Evolutionary conservation across 768 basidiomycete species (phyloP).

Genomic region (Hypholoma sublateritium): DNA sequence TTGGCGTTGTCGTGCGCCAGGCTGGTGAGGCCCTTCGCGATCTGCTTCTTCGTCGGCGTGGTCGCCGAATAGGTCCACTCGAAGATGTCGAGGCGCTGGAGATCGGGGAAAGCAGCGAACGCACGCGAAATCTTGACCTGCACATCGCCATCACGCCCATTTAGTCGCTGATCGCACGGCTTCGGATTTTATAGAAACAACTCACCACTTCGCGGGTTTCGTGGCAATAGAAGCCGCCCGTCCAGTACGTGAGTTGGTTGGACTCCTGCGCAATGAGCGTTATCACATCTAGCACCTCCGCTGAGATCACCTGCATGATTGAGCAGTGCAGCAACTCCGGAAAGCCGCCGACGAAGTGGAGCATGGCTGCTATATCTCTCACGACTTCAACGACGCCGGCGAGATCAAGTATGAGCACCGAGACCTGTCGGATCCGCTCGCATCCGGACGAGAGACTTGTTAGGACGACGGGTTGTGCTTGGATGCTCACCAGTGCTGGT

Average conservation of each 20-base stretch:
- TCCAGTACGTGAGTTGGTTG: slow-evolving; percentile 7
- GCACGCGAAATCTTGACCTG: not conserved
- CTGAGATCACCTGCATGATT: not conserved
- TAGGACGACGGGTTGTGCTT: not conserved
- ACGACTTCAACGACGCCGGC: not conserved
- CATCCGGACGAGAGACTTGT: not conserved
- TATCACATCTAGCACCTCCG: not conserved
- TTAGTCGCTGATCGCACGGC: not conserved
- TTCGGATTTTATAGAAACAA: not conserved
- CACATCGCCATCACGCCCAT: not conserved
- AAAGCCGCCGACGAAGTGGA: not conserved
- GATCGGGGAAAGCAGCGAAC: not conserved
- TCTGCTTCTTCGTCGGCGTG: not conserved
- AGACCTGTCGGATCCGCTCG: slow-evolving; percentile 7
- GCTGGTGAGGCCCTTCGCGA: not conserved
- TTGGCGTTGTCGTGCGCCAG: not conserved
- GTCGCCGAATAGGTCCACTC: slow-evolving; percentile 2
- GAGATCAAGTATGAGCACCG: slow-evolving; percentile 2
- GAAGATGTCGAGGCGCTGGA: slow-evolving; percentile 8
- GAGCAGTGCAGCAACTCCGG: slow-evolving; percentile 9
- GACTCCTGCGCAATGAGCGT: slow-evolving; percentile 1
- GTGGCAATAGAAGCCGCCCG: slow-evolving; percentile 10
- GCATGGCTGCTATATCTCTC: not conserved
- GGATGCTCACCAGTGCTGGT: slow-evolving; percentile 4
- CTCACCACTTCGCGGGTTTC: slow-evolving; percentile 1